Percentiles rank a stretch among this genome's conserved stretches.
Evolutionary conservation across 192 early-diverging fungal genomes (phyloP).

Genomic region (Obelidium mucronatum): DNA sequence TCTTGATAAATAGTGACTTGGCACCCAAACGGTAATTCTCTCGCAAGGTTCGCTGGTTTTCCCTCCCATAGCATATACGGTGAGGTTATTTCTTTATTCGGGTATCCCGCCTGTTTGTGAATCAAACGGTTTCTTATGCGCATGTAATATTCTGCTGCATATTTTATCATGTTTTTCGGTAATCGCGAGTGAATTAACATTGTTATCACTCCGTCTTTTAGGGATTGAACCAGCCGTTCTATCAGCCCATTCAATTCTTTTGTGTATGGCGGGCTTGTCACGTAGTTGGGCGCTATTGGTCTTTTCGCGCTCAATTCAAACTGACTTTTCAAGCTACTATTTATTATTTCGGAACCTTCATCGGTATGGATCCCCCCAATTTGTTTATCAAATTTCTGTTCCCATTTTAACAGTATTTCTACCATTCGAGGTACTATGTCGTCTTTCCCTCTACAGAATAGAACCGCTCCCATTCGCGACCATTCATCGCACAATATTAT

Average conservation of each 20-base stretch:
- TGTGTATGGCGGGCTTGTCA: conserved; percentile 17
- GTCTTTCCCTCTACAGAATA: no score
- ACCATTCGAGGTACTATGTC: no score
- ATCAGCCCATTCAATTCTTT: conserved; percentile 17
- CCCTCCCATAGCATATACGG: conserved; percentile 4
- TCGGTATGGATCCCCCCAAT: no score
- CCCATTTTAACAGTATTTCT: no score
- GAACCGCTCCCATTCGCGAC: no score
- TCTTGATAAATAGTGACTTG: conserved; percentile 23
- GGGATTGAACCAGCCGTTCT: not conserved
- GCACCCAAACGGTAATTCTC: conserved; percentile 11
- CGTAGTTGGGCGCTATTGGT: no score
- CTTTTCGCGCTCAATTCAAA: no score
- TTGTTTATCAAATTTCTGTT: no score
- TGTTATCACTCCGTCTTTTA: conserved; percentile 4
- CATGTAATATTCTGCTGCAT: not conserved
- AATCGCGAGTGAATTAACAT: not conserved
- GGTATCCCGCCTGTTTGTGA: conserved; percentile 8
- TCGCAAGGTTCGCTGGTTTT: not conserved
- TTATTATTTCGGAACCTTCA: no score
- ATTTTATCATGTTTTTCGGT: not conserved
- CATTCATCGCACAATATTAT: no score
- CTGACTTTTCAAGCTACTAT: no score
- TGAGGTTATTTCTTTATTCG: not conserved
- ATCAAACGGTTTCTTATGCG: not conserved